Evolutionary conservation across 1,139 yeast genomes (phyloP), one percentile per base, ranked within the genome.

Genomic region (Suhomyces anneliseae): DNA sequence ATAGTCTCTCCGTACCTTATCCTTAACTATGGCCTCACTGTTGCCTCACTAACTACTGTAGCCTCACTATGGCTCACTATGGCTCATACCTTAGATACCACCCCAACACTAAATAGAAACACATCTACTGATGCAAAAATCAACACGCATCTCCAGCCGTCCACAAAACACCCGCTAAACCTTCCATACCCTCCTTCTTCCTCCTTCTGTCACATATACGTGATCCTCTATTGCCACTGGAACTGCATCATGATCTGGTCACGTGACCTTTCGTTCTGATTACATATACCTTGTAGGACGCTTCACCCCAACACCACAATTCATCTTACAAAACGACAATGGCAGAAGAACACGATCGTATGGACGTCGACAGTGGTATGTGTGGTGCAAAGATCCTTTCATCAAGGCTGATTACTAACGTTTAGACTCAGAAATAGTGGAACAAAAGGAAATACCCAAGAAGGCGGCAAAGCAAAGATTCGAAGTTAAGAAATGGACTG

Each of bases 401-500:
- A 27, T 11, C 31, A 34, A 32, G 36, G 14, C 34, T 33, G 43
- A 34, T 39, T 44, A 50, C 50, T 47, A 49, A 51, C 51, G 8
- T 10, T 15, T 36, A 52, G 55, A 49, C 40, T 41, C 54, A 27
- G 54, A 54, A 34, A 45, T 36, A 43, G 44, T 40, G 39, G 52
- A 54, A 27, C 56, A 51, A 31, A 53, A 48, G 15, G 57, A 58
- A 42, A 42, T 45, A n/a, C 38, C 47, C 26, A 55, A 54, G 46
- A 49, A 50, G 39, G 51, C 51, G 29, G 53, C 58, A 34, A 73
- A 73, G 49, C 73, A 72, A 44, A 65, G 72, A 48, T 76, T 76
- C 49, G 81, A 76, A 53, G 79, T 76, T 27, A 76, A 74, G 59
- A 76, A 76, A 74, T 93, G 99, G 99, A 90, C 97, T 12, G 98